phyloP scores from a whole-genome alignment of 768 basidiomycete species.

The Tricholoma sp. region DNA sequence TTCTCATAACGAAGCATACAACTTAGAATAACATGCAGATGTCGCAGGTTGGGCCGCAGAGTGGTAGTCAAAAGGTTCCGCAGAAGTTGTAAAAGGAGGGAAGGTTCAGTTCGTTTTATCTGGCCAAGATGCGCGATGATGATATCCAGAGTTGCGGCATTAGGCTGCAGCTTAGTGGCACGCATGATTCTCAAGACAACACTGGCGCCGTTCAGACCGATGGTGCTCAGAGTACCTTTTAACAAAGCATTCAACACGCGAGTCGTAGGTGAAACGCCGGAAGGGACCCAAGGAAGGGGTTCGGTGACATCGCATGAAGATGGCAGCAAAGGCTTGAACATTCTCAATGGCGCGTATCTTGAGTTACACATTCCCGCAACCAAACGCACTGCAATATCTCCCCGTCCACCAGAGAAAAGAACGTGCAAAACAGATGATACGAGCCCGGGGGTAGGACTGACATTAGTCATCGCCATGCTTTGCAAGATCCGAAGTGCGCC shows the following conservation, averaged over 20 bases:
- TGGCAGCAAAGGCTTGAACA: constrained; percentile 21
- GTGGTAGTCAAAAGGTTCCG: constrained; percentile 36
- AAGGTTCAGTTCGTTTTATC: constrained; percentile 36
- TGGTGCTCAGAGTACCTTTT: constrained; percentile 39
- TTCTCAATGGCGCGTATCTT: constrained; percentile 18
- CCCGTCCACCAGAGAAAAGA: constrained; percentile 43
- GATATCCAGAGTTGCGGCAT: constrained; percentile 50
- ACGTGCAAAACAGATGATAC: constrained; percentile 53
- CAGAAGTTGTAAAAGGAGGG: constrained; percentile 42
- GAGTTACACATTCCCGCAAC: constrained; percentile 41
- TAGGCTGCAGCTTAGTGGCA: constrained; percentile 41
- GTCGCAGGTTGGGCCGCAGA: constrained; percentile 45
- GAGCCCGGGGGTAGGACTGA: constrained; percentile 41
- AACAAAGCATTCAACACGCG: constrained; percentile 62
- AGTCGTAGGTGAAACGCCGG: constrained; percentile 31
- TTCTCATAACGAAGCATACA: constrained; percentile 51
- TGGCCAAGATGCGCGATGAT: constrained; percentile 49
- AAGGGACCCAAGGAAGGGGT: constrained; percentile 23
- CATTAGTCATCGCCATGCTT: constrained; percentile 37
- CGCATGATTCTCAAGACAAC: constrained; percentile 53
- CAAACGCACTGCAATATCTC: constrained; percentile 47
- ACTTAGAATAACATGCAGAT: constrained; percentile 53
- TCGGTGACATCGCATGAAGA: constrained; percentile 7
- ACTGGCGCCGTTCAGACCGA: constrained; percentile 45
- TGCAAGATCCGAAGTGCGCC: constrained; percentile 42